These are phyloP conservation scores for Sporothrix pseudoabietina DNA, from an alignment of 2,329 filamentous ascomycete species.

Conservation along the genomic window DNA sequence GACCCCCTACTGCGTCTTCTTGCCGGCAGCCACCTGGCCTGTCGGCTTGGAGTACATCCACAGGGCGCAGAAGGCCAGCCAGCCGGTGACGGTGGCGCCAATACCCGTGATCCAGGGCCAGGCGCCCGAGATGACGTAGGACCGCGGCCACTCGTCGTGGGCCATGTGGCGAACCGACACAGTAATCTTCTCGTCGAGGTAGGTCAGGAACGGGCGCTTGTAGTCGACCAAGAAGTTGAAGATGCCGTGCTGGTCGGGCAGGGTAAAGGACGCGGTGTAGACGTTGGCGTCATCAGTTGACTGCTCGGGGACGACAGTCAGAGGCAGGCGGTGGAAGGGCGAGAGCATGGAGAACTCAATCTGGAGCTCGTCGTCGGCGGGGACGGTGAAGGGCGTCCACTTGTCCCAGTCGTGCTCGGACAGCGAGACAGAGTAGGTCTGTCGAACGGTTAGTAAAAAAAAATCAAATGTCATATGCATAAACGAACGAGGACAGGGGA, in stretches of 20 bases:
- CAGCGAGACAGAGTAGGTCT: conserved; percentile 81
- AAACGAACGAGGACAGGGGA: background rate
- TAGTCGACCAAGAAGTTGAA: conserved; percentile 99
- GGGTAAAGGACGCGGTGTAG: conserved; percentile 74
- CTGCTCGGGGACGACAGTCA: conserved; percentile 55
- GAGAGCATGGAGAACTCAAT: conserved; percentile 99
- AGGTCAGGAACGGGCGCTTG: conserved; percentile 88
- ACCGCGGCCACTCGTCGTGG: conserved; percentile 93
- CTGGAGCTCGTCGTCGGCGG: conserved; percentile 73
- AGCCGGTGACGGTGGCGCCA: conserved; percentile 78
- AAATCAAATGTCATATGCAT: background rate
- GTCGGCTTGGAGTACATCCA: conserved; percentile 75
- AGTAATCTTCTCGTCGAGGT: conserved; percentile 89
- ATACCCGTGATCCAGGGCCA: conserved; percentile 96
- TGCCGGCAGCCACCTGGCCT: conserved; percentile 41
- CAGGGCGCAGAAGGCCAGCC: conserved; percentile 78
- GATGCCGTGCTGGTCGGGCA: conserved; percentile 97
- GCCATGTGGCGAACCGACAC: conserved; percentile 96
- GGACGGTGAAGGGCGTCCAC: conserved; percentile 72
- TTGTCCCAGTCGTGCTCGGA: conserved; percentile 80
- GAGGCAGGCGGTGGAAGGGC: conserved; percentile 86
- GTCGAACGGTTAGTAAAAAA: conserved; percentile 4
- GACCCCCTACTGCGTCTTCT: conserved; percentile 51
- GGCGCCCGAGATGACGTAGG: conserved; percentile 83
- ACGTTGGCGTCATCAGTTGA: conserved; percentile 68